A percentile compares a stretch with the other conserved stretches of the same genome.
phyloP scores from a whole-genome alignment of 306 rosid species.

The Neltuma alba region DNA sequence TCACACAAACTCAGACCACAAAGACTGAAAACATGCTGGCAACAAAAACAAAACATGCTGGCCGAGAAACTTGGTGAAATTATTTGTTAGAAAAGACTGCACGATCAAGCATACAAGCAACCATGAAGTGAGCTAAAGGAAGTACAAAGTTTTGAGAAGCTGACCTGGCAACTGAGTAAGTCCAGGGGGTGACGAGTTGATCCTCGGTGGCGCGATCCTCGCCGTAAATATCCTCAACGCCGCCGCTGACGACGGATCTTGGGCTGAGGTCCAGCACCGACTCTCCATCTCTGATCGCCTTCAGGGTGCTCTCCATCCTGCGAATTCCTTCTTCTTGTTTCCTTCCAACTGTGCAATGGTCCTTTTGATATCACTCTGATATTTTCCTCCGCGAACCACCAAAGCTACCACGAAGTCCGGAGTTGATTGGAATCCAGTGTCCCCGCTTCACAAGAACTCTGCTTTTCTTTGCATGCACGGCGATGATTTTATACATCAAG shows the following conservation, averaged over 20 bases:
- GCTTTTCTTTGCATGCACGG: not conserved
- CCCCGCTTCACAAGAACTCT: conserved; percentile 9
- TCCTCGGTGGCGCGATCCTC: conserved; percentile 92
- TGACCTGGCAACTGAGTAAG: conserved; percentile 91
- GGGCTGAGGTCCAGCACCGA: conserved; percentile 76
- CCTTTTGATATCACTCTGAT: conserved; percentile 10
- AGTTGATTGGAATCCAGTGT: not conserved
- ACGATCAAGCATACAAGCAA: not conserved
- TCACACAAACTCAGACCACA: not conserved
- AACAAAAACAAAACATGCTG: not conserved
- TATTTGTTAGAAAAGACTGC: not conserved
- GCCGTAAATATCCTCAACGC: conserved; percentile 86
- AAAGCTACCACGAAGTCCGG: not conserved
- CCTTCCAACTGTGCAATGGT: not conserved
- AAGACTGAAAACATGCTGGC: not conserved
- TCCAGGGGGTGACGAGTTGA: conserved; percentile 91
- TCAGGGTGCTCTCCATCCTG: conserved; percentile 66
- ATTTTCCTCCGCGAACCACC: not conserved
- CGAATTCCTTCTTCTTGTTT: not conserved
- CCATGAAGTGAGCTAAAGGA: not conserved
- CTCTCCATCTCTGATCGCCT: conserved; percentile 62
- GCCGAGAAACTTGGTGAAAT: not conserved
- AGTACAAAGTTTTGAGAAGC: not conserved
- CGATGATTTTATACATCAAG: not conserved
- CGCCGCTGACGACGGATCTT: conserved; percentile 72